Base-by-base conservation (phyloP, 2,329 filamentous ascomycete species). In the Clonostachys rosea region DNA sequence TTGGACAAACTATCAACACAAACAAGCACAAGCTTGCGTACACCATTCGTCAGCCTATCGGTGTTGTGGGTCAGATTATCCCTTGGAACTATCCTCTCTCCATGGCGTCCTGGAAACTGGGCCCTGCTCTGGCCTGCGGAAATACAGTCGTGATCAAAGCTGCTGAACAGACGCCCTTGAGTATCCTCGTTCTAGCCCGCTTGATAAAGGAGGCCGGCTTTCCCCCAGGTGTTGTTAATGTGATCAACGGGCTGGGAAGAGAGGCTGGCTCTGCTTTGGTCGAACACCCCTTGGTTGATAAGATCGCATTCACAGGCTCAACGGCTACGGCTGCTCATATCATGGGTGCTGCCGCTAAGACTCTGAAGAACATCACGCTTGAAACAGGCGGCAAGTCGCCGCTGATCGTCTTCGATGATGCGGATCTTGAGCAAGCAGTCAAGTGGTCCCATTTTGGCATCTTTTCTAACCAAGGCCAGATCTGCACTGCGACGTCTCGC, bases 41-140 rank as follows among this genome's bases (percentile, higher is more conserved):
- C 74, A 91, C 88, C 53, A 61, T 59, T 59, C 81, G 83, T 56
- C 89, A 95, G 76, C 88, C 90, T 43, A 71, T 84, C 51, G 84
- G 84, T 63, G 84, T 89, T 46, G 88, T 86, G 63, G 87, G 83
- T 59, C 87, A 91, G 66, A 90, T 91, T 61, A 90, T 91, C 58
- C 87, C 87, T 49, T 90, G 86, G 86, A 90, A 90, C 74, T 90
- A 88, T 73, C 87, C 86, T 8, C 70, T 90, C 34, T 77, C 86
- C 59, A 89, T 89, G 86, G 76, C 75, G 64, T 77, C 78, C 46
- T 91, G 87, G 88, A 91, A 91, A 79, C 81, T 87, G 54, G 82
- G 76, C 48, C 84, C 84, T 36, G 84, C 84, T 45, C 71, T 89
- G 56, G 82, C 83, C 52, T 78, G 79, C 40, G 85, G 85, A 59